These are phyloP conservation scores for Herpotrichia juniperi DNA, from an alignment of 2,329 filamentous ascomycete species.

Conservation along the genomic window DNA sequence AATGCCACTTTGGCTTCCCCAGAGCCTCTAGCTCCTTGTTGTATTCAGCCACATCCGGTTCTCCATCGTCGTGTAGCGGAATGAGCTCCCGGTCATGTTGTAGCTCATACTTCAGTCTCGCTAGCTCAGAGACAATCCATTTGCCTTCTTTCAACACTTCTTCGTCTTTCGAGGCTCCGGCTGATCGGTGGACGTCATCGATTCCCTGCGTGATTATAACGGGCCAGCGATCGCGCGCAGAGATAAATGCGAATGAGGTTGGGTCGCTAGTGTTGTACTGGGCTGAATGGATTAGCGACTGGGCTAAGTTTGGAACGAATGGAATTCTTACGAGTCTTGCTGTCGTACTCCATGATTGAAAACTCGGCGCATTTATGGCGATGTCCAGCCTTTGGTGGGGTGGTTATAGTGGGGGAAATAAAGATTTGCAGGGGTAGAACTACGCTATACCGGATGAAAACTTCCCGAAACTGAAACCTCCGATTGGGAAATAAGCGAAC, in stretches of 20 bases:
- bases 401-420: constrained; percentile 15
- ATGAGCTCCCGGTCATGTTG: constrained; percentile 85
- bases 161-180: constrained; percentile 64
- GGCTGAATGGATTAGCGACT: constrained; percentile 56
- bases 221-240: constrained; percentile 88
- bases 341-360: constrained; percentile 69
- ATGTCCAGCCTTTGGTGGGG: constrained; percentile 6
- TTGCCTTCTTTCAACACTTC: constrained; percentile 81
- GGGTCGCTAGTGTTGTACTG: constrained; percentile 80
- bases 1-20: constrained; percentile 79
- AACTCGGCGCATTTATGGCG: not conserved
- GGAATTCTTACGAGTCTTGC: constrained; percentile 68
- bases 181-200: constrained; percentile 87
- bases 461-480: too few species aligned
- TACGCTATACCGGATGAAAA: too few species aligned
- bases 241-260: constrained; percentile 84
- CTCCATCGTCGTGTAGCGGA: constrained; percentile 77
- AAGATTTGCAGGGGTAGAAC: constrained; percentile 9
- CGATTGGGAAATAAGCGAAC: too few species aligned
- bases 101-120: constrained; percentile 89
- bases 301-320: not conserved
- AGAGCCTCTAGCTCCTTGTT: constrained; percentile 83
- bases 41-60: constrained; percentile 77
- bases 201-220: constrained; percentile 92
- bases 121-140: constrained; percentile 78